A percentile compares a stretch with the other conserved stretches of the same genome.
phyloP scores from a whole-genome alignment of 1,139 yeast species.

The Blastobotrys persicus region DNA sequence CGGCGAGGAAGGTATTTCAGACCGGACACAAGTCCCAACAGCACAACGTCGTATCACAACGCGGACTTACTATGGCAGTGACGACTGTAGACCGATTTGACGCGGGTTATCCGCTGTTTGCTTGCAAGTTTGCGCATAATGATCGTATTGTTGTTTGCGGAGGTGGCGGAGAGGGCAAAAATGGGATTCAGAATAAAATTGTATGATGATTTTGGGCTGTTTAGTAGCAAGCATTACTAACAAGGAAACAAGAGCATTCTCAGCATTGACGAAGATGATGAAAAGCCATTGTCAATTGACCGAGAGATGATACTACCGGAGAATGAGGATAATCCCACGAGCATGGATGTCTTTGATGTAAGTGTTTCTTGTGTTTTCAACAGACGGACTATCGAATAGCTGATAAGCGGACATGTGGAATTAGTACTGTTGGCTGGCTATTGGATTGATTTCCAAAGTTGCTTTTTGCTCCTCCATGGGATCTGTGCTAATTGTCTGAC shows the following conservation, averaged over 20 bases:
- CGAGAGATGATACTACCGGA: slow-evolving; percentile 26
- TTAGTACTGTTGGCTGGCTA: no score
- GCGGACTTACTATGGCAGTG: no score
- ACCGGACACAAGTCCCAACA: no score
- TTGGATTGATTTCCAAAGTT: no score
- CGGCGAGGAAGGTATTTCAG: no score
- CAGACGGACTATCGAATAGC: slow-evolving; percentile 12
- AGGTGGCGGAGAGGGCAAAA: slow-evolving; percentile 92
- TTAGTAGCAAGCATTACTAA: slow-evolving; percentile 1
- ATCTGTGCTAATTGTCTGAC: not conserved
- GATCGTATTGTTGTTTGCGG: slow-evolving; percentile 73
- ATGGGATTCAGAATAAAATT: slow-evolving; percentile 83
- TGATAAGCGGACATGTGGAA: no score
- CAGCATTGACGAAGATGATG: slow-evolving; percentile 20
- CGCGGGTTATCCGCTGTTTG: slow-evolving; percentile 79
- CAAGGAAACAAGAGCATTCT: slow-evolving; percentile 22
- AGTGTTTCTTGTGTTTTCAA: slow-evolving; percentile 20
- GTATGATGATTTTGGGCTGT: slow-evolving; percentile 19
- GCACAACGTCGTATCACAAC: no score
- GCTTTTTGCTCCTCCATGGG: no score
- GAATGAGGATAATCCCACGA: slow-evolving; percentile 38
- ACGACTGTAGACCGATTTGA: no score
- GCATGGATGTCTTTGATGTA: slow-evolving; percentile 29
- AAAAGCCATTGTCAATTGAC: slow-evolving; percentile 18
- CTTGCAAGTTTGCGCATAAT: slow-evolving; percentile 65